phyloP scores from a whole-genome alignment of 2,329 filamentous ascomycete species.

The Alternaria sp. region DNA sequence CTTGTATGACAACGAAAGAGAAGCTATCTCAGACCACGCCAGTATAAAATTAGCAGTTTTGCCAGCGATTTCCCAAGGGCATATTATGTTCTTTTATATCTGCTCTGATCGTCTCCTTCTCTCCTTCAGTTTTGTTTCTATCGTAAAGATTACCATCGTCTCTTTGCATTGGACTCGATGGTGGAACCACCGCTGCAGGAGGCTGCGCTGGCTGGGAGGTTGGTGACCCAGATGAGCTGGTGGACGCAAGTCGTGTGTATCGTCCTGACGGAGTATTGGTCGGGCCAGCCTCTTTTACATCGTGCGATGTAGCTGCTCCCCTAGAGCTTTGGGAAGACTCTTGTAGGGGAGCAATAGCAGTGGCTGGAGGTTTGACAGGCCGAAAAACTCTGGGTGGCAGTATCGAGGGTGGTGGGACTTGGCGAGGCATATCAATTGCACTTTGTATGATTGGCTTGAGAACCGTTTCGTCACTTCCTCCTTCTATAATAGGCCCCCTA shows the following conservation, averaged over 20 bases:
- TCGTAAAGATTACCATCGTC: neutral
- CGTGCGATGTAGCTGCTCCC: neutral
- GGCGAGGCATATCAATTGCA: neutral
- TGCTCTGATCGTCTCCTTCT: neutral
- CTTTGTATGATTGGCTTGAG: neutral
- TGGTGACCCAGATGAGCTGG: too few relatives aligned
- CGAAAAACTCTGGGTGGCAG: neutral
- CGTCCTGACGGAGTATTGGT: fast-evolving
- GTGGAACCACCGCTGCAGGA: too few relatives aligned
- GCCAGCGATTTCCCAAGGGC: too few relatives aligned
- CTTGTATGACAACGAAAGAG: too few relatives aligned
- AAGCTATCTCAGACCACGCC: too few relatives aligned
- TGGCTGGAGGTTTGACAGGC: neutral
- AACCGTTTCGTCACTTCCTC: neutral
- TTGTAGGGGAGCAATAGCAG: neutral
- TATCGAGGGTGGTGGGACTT: neutral
- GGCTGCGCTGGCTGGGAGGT: too few relatives aligned
- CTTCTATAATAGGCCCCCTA: neutral
- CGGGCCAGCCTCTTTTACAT: too few relatives aligned
- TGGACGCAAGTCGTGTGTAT: too few relatives aligned
- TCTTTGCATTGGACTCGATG: neutral
- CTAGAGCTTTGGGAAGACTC: neutral
- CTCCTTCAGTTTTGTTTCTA: neutral
- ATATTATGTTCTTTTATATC: too few relatives aligned
- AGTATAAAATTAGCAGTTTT: too few relatives aligned